A percentile compares a stretch with the other conserved stretches of the same genome.
phyloP scores from a whole-genome alignment of 2,329 filamentous ascomycete species.

The Parastagonospora avenae region DNA sequence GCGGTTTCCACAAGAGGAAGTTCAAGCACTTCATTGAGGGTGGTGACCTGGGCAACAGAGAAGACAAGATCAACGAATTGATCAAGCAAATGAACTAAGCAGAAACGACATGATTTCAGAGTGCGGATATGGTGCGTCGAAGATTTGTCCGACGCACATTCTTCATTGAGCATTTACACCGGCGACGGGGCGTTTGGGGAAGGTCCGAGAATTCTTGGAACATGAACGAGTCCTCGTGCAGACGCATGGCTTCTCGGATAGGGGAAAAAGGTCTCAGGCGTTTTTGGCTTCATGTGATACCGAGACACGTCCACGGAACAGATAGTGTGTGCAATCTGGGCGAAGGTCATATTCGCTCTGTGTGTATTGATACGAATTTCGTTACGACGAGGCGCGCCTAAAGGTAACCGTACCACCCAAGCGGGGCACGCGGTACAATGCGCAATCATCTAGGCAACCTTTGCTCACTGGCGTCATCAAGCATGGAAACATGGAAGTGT shows the following conservation, averaged over 20 bases:
- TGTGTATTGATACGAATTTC: constrained; percentile 1
- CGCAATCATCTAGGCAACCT: constrained; percentile 3
- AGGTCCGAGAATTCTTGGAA: constrained; percentile 10
- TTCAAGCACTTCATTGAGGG: constrained; percentile 99
- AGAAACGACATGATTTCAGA: not conserved
- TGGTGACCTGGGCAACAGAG: constrained; percentile 97
- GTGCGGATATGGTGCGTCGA: constrained; percentile 9
- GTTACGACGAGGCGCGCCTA: not conserved
- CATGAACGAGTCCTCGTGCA: constrained; percentile 21
- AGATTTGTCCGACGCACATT: constrained; percentile 18
- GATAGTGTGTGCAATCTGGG: constrained; percentile 6
- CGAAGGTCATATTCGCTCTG: not conserved
- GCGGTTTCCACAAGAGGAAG: constrained; percentile 94
- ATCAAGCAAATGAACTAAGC: constrained; percentile 98
- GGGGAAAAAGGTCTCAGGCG: not conserved
- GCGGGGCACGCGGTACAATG: not conserved
- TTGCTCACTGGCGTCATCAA: constrained; percentile 1
- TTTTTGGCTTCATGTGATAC: constrained; percentile 3
- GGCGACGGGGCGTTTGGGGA: constrained; percentile 25
- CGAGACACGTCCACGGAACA: not conserved
- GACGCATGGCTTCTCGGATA: constrained; percentile 13
- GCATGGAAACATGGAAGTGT: not conserved
- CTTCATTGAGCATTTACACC: constrained; percentile 27
- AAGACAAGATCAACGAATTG: constrained; percentile 96
- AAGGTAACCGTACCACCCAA: not conserved